Evolutionary conservation across 768 basidiomycete species (phyloP), one percentile per base, ranked within the genome.

Genomic region (Boletus coccyginus): DNA sequence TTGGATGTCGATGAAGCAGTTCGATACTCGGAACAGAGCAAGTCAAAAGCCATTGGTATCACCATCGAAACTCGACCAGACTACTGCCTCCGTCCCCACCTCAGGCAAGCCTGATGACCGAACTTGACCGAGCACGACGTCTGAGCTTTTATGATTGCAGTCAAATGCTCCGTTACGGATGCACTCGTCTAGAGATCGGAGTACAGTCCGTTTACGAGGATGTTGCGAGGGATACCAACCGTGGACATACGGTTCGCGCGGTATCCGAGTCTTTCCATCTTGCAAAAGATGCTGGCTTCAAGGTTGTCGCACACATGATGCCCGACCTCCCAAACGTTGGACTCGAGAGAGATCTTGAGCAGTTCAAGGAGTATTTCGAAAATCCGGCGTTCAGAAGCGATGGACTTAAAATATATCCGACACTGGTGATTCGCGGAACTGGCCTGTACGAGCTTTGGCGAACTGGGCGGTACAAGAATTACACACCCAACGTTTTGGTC

Each of bases 291-390:
- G 97, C 96, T 2, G 97, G 97, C 5, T 99, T 97, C 87, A 99
- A 99, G 74, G 95, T 99, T 52, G 97, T 99, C 31, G 95, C 95
- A 19, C 97, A 99, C 70, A 98, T 98, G 97, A 99, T 99, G 95
- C 94, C 95, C 14, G 96, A 99, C 71, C 82, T 98, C 10, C 96
- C 96, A 10, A 99, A 99, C 69, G 92, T 98, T 55, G 97, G 97
- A 35, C 81, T 96, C 56, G 97, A 98, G 75, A 85, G 97, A 54
- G 97, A 99, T 73, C 83, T 99, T 46, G 94, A 94, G 66, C 97
- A 98, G 67, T 99, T 99, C 81, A 95, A 97, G 70, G 97, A 98
- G 70, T 99, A 94, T 72, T 99, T 99, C 65, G 97, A 99, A 75
- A 98, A 97, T 68, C 97, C 97, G 12, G 91, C 91, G 0, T 99